A percentile compares a stretch with the other conserved stretches of the same genome.
These are phyloP conservation scores for Tulasnella sp. DNA, from an alignment of 768 basidiomycete genomes.

Conservation along the genomic window DNA sequence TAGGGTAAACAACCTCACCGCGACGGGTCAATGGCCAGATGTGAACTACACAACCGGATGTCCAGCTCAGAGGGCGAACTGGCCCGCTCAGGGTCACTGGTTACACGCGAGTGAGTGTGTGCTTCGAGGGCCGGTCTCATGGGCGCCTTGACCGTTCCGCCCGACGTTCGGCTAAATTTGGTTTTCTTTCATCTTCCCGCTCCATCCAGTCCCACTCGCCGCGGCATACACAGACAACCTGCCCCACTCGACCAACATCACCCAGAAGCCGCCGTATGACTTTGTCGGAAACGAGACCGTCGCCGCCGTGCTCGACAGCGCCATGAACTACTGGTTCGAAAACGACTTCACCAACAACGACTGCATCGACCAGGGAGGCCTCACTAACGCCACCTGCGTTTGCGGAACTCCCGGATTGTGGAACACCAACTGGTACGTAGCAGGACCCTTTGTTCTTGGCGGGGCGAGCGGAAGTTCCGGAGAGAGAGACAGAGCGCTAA, in stretches of 20 bases:
- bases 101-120: conserved; percentile 10
- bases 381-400: conserved; percentile 24
- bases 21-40: conserved; percentile 43
- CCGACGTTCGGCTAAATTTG: neutral
- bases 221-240: conserved; percentile 29
- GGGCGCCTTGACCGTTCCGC: neutral
- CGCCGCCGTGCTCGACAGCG: neutral
- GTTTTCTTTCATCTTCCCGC: neutral
- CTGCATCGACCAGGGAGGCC: conserved; percentile 34
- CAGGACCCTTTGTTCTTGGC: neutral
- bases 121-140: neutral
- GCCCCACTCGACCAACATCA: conserved; percentile 4
- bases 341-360: conserved; percentile 33
- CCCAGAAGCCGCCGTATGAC: conserved; percentile 26
- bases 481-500: no score
- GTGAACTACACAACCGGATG: conserved; percentile 70
- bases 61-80: conserved; percentile 63
- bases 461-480: neutral
- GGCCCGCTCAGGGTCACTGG: conserved; percentile 58
- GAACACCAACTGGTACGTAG: conserved; percentile 29
- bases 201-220: conserved; percentile 28
- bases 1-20: conserved; percentile 35
- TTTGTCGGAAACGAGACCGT: conserved; percentile 26
- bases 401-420: conserved; percentile 35
- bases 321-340: conserved; percentile 35